A percentile compares a stretch with the other conserved stretches of the same genome.
phyloP scores from a whole-genome alignment of 805 yeast genomes.

The Kluyveromyces siamensis region DNA sequence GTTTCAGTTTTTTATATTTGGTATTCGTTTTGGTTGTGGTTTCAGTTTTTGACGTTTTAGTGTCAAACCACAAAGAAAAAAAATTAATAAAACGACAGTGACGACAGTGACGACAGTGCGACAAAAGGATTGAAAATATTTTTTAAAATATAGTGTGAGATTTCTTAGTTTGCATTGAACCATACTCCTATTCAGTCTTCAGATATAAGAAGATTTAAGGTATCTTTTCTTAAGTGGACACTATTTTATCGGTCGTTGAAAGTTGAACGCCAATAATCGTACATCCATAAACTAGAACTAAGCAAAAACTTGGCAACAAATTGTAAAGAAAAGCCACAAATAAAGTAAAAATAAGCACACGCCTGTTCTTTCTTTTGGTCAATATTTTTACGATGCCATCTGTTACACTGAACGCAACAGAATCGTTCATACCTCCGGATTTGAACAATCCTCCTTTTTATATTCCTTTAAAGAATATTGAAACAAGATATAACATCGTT shows the following conservation, averaged over 20 bases:
- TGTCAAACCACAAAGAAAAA: background rate
- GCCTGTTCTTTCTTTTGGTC: no score
- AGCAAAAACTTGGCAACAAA: no score
- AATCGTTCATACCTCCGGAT: slow-evolving; percentile 28
- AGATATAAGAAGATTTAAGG: no score
- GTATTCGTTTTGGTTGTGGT: background rate
- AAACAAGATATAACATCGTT: slow-evolving; percentile 39
- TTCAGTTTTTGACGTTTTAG: background rate
- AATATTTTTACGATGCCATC: background rate
- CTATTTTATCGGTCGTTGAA: no score
- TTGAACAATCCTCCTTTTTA: slow-evolving; percentile 31
- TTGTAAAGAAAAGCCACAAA: background rate
- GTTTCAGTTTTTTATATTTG: background rate
- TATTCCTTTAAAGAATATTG: slow-evolving; percentile 37
- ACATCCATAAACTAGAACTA: no score
- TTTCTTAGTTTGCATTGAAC: no score
- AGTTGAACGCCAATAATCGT: no score
- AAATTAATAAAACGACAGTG: background rate
- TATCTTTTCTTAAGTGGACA: no score
- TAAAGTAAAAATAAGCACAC: no score
- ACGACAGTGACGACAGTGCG: background rate
- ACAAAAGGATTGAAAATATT: no score
- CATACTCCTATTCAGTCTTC: no score
- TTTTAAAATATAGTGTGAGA: no score
- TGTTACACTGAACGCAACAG: background rate